phyloP scores from a whole-genome alignment of 176 grass and related monocot genomes.

The Zoysia pacifica region DNA sequence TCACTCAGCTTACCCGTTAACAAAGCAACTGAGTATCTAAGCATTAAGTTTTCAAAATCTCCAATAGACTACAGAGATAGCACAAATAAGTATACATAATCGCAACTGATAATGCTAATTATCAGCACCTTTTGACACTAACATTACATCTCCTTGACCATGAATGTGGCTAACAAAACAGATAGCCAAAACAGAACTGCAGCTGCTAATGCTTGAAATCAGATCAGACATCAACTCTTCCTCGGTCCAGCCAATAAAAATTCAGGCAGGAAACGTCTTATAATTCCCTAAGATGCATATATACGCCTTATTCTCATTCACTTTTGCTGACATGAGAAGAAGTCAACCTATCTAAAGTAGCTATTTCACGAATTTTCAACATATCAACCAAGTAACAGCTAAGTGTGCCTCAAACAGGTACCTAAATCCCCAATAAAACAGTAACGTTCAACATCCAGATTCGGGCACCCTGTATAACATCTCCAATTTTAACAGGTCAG shows the following conservation, averaged over 20 bases:
- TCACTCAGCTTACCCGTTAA: not conserved
- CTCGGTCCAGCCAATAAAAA: constrained; percentile 29
- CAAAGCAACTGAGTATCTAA: constrained; percentile 10
- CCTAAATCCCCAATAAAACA: constrained; percentile 26
- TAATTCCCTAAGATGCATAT: not conserved
- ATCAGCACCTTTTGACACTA: not conserved
- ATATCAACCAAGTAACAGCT: not conserved
- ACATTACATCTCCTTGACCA: constrained; percentile 1
- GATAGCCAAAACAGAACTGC: not conserved
- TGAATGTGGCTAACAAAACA: constrained; percentile 16
- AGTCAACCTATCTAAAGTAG: constrained; percentile 17
- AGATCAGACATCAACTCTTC: constrained; percentile 42
- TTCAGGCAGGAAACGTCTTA: not conserved
- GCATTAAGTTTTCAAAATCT: constrained; percentile 16
- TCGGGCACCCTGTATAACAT: not conserved
- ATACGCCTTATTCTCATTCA: not conserved
- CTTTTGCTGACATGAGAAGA: not conserved
- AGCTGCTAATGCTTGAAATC: not conserved
- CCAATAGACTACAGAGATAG: not conserved
- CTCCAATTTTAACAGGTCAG: not conserved
- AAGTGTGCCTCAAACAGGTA: not conserved
- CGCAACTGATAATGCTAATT: not conserved
- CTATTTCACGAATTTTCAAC: not conserved
- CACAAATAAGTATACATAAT: constrained; percentile 4
- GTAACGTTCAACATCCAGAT: not conserved